Conservation (phyloP, 768 basidiomycete species). For the Tulasnella sp. region DNA sequence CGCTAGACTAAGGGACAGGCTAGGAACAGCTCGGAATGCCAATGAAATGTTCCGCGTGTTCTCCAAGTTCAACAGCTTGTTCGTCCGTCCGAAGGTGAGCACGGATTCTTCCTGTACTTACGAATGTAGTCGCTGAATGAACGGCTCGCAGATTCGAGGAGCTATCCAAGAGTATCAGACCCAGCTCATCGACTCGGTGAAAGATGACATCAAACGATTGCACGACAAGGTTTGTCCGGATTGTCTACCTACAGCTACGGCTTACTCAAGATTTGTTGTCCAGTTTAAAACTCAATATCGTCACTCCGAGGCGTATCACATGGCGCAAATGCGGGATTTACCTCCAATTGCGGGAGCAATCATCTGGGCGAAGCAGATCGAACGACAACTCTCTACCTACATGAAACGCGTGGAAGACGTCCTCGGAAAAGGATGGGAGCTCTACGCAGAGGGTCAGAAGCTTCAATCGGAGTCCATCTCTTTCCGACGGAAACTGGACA, state of each 20-base stretch:
- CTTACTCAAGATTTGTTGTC: neutral
- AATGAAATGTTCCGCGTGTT: slow-evolving; percentile 99
- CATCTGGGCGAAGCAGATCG: slow-evolving; percentile 99
- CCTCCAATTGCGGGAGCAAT: slow-evolving; percentile 98
- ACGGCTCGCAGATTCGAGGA: slow-evolving; percentile 64
- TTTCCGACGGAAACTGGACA: slow-evolving; percentile 94
- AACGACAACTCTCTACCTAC: slow-evolving; percentile 87
- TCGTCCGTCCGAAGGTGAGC: slow-evolving; percentile 85
- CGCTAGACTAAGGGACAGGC: slow-evolving; percentile 75
- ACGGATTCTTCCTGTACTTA: neutral
- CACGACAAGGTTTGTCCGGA: slow-evolving; percentile 64
- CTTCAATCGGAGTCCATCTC: slow-evolving; percentile 83
- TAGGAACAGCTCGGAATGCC: slow-evolving; percentile 92
- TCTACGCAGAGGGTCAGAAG: slow-evolving; percentile 98
- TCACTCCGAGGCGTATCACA: slow-evolving; percentile 89
- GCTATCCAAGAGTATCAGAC: slow-evolving; percentile 99
- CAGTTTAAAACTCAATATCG: slow-evolving; percentile 96
- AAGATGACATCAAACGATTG: slow-evolving; percentile 91
- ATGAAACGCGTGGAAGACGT: slow-evolving; percentile 99
- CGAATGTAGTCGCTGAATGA: neutral
- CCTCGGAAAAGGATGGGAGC: slow-evolving; percentile 93
- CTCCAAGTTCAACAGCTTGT: slow-evolving; percentile 94
- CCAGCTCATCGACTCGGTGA: slow-evolving; percentile 95
- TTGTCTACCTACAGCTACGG: neutral
- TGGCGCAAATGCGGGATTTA: slow-evolving; percentile 97